Conservation (phyloP, 2,329 filamentous ascomycete species). For the Canariomyces notabilis region DNA sequence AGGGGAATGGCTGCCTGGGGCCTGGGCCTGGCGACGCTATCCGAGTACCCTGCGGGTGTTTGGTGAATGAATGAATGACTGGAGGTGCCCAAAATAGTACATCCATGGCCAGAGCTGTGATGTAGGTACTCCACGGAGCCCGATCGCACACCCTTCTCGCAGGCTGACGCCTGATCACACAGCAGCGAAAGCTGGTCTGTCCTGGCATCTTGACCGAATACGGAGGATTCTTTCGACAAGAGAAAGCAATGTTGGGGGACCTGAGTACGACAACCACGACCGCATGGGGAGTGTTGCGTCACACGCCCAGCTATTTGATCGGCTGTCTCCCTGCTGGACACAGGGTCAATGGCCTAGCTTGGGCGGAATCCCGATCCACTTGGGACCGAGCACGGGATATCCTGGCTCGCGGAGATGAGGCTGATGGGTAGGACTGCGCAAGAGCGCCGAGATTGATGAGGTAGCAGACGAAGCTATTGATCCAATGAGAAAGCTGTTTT, state of each 20-base stretch:
- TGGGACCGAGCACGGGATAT: slow-evolving; percentile 1
- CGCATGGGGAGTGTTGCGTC: not conserved
- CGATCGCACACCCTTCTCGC: slow-evolving; percentile 1
- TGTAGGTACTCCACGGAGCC: not conserved
- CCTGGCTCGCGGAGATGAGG: not conserved
- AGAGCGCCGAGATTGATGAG: slow-evolving; percentile 1
- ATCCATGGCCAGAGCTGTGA: not conserved
- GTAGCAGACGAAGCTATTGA: not conserved
- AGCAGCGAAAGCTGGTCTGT: not conserved
- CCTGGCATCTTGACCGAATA: not conserved
- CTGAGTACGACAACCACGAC: slow-evolving; percentile 5
- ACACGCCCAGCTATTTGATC: not conserved
- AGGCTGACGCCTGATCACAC: slow-evolving; percentile 2
- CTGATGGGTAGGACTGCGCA: slow-evolving; percentile 1
- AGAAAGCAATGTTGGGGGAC: not conserved
- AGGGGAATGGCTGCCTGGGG: slow-evolving; percentile 1
- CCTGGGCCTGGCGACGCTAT: slow-evolving; percentile 7
- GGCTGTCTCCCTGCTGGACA: slow-evolving; percentile 6
- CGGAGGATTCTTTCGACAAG: not conserved
- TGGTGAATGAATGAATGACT: not conserved
- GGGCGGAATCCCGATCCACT: not conserved
- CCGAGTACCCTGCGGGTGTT: slow-evolving; percentile 18
- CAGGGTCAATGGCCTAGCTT: slow-evolving; percentile 5
- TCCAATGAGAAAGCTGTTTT: slow-evolving; percentile 7
- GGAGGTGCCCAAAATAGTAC: slow-evolving; percentile 16